These are phyloP conservation scores for Celoporthe dispersa DNA, from an alignment of 2,329 filamentous ascomycete genomes.

Conservation along the genomic window DNA sequence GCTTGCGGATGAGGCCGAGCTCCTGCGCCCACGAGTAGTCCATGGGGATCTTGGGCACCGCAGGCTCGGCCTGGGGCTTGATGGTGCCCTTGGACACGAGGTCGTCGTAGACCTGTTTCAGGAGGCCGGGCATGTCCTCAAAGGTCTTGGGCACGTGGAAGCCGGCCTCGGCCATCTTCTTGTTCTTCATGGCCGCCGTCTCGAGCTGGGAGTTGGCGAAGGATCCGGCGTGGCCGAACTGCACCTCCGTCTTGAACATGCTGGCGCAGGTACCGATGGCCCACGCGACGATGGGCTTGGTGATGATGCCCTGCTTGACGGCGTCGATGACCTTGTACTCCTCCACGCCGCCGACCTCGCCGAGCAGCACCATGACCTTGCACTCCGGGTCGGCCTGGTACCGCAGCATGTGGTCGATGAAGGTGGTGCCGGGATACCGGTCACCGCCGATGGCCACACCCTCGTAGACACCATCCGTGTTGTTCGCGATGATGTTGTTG, in stretches of 20 bases:
- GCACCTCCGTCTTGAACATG: conserved; percentile 99
- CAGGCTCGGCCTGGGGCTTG: conserved; percentile 83
- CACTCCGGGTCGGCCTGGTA: conserved; percentile 97
- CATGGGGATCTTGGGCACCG: conserved; percentile 98
- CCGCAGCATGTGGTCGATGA: conserved; percentile 96
- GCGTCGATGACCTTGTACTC: conserved; percentile 99
- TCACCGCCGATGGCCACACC: conserved; percentile 99
- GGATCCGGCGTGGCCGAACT: conserved; percentile 98
- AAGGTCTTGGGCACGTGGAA: conserved; percentile 96
- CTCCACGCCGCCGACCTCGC: conserved; percentile 98
- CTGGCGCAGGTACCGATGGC: conserved; percentile 98
- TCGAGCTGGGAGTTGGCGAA: conserved; percentile 99
- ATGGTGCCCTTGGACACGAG: conserved; percentile 85
- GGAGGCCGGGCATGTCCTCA: conserved; percentile 83
- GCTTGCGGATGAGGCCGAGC: conserved; percentile 98
- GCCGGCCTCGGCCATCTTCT: conserved; percentile 92
- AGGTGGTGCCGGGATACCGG: conserved; percentile 97
- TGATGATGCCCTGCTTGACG: conserved; percentile 91
- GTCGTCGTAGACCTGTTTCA: conserved; percentile 84
- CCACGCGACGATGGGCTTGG: conserved; percentile 98
- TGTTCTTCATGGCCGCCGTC: conserved; percentile 96
- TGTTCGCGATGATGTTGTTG: conserved; percentile 98
- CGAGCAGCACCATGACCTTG: conserved; percentile 95
- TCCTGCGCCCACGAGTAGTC: conserved; percentile 99
- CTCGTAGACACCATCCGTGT: conserved; percentile 97